A percentile compares a stretch with the other conserved stretches of the same genome.
Conservation (phyloP, 2,329 filamentous ascomycete genomes). For the Aspergillus sp. region DNA sequence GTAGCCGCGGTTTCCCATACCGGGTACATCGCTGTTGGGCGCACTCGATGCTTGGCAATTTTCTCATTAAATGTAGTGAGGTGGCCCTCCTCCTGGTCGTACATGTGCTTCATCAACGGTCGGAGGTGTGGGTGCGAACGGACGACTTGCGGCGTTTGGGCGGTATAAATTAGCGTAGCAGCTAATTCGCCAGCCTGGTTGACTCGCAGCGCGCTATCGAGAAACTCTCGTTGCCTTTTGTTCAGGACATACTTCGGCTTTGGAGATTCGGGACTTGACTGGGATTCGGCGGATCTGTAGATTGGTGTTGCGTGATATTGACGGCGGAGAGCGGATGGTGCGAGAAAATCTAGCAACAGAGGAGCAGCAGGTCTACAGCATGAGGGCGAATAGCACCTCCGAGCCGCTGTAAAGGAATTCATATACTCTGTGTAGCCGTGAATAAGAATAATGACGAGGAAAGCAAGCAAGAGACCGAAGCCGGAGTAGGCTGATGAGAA, state of each 20-base stretch:
- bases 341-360: slow-evolving; percentile 39
- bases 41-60: slow-evolving; percentile 80
- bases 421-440: slow-evolving; percentile 22
- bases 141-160: slow-evolving; percentile 80
- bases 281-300: slow-evolving; percentile 31
- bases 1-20: slow-evolving; percentile 81
- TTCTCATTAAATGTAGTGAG: slow-evolving; percentile 81
- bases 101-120: slow-evolving; percentile 95
- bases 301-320: slow-evolving; percentile 25
- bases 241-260: slow-evolving; percentile 60
- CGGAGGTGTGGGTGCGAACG: slow-evolving; percentile 81
- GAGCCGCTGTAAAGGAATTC: slow-evolving; percentile 25
- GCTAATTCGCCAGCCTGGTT: slow-evolving; percentile 98
- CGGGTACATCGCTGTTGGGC: slow-evolving; percentile 89
- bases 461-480: background rate
- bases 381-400: slow-evolving; percentile 19
- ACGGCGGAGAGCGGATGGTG: slow-evolving; percentile 28
- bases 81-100: slow-evolving; percentile 90
- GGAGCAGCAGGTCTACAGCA: slow-evolving; percentile 19
- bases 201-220: slow-evolving; percentile 81
- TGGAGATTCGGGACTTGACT: slow-evolving; percentile 12
- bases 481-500: slow-evolving; percentile 6
- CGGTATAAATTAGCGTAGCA: slow-evolving; percentile 87
- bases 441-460: background rate
- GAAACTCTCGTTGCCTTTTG: slow-evolving; percentile 68